These are phyloP conservation scores for Wickerhamiella bombiphila DNA, from an alignment of 805 yeast species.

Conservation along the genomic window DNA sequence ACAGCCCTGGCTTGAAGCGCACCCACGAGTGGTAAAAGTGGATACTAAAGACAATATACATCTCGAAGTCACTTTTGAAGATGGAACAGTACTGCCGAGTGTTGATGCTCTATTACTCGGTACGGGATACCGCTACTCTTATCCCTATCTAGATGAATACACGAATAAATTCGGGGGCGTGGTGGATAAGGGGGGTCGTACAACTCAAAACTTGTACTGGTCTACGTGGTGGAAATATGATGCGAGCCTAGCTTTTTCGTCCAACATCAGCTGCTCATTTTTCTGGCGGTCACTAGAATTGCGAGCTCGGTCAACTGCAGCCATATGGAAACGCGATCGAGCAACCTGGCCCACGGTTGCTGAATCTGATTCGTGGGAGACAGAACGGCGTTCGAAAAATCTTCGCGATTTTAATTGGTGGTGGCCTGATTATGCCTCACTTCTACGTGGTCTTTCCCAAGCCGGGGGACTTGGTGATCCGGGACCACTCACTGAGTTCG, in stretches of 20 bases:
- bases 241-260: constrained; percentile 7
- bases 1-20: constrained; percentile 14
- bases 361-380: constrained; percentile 9
- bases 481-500: not conserved
- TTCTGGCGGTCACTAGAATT: constrained; percentile 10
- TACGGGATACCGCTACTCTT: constrained; percentile 13
- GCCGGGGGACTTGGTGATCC: constrained; percentile 2
- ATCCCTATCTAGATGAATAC: constrained; percentile 12
- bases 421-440: constrained; percentile 10
- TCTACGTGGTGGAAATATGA: constrained; percentile 15
- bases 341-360: constrained; percentile 4
- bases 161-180: constrained; percentile 5
- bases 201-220: constrained; percentile 11
- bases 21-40: constrained; percentile 6
- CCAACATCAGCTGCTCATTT: constrained; percentile 8
- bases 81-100: constrained; percentile 2
- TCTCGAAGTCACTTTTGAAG: constrained; percentile 6
- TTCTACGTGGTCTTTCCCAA: constrained; percentile 7
- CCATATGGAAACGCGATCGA: constrained; percentile 7
- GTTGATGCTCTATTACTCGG: constrained; percentile 12
- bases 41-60: not conserved
- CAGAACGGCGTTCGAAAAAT: constrained; percentile 2
- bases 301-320: constrained; percentile 11
- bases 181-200: constrained; percentile 2
- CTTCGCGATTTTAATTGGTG: constrained; percentile 9